Conservation (phyloP, 1,284 basidiomycete genomes). For the Sanghuangporus weigelae region DNA sequence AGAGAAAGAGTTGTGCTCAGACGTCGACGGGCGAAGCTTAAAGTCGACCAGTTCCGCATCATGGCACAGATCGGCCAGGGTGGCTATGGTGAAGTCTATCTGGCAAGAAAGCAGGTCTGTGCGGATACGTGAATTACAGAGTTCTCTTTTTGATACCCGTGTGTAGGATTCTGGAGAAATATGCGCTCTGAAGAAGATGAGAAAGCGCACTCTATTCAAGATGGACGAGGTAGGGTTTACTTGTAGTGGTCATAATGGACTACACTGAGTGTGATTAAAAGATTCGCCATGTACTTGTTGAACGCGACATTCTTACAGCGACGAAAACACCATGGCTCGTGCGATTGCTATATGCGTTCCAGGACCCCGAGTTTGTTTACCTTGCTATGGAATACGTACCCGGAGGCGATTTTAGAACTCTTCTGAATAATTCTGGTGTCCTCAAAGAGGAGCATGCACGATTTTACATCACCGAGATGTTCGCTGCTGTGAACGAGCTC, state of each 20-base stretch:
- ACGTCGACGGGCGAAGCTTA: conserved; percentile 80
- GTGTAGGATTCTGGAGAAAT: conserved; percentile 79
- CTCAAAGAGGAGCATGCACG: conserved; percentile 93
- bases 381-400: conserved; percentile 99
- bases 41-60: conserved; percentile 90
- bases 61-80: conserved; percentile 97
- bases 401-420: conserved; percentile 91
- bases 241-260: background rate
- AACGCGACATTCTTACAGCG: conserved; percentile 91
- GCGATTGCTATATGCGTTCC: conserved; percentile 88
- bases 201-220: conserved; percentile 86
- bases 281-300: conserved; percentile 93
- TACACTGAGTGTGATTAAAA: conserved; percentile 26
- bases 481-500: conserved; percentile 83
- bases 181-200: conserved; percentile 95
- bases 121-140: background rate
- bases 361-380: conserved; percentile 85
- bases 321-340: conserved; percentile 97
- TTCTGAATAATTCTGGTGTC: conserved; percentile 94
- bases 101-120: conserved; percentile 71
- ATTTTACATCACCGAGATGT: conserved; percentile 97
- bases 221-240: conserved; percentile 80
- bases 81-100: conserved; percentile 92
- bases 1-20: conserved; percentile 89
- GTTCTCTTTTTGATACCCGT: background rate